Evolutionary conservation across 306 rosid genomes (phyloP).

Genomic region (Cucumis hystrix): DNA sequence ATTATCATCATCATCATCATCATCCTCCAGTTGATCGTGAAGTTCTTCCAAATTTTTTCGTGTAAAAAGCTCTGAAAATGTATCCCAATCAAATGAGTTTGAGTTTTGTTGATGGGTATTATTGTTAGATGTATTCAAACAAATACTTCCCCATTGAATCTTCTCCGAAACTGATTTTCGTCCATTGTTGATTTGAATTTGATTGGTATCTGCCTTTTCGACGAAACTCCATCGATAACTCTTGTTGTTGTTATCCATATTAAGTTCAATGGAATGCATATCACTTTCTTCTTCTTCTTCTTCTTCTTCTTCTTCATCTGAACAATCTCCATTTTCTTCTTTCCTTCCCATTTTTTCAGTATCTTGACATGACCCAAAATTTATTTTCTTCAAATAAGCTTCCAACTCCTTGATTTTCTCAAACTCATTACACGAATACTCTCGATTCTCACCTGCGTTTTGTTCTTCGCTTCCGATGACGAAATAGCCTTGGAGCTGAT

Average conservation of each 20-base stretch:
- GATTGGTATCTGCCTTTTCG: slow-evolving; percentile 31
- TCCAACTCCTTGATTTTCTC: slow-evolving; percentile 55
- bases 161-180: slow-evolving; percentile 61
- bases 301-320: slow-evolving; percentile 35
- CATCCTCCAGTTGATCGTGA: not conserved
- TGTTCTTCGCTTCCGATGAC: slow-evolving; percentile 19
- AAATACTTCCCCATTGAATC: slow-evolving; percentile 87
- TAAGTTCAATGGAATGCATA: slow-evolving; percentile 81
- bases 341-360: not conserved
- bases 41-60: not conserved
- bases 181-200: slow-evolving; percentile 14
- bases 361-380: slow-evolving; percentile 29
- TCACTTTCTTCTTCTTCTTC: slow-evolving; percentile 54
- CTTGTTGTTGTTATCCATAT: slow-evolving; percentile 51
- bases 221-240: slow-evolving; percentile 57
- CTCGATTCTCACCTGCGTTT: slow-evolving; percentile 10
- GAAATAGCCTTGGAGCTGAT: slow-evolving; percentile 48
- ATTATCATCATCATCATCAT: not conserved
- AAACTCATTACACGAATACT: slow-evolving; percentile 17
- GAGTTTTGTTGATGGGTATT: not conserved
- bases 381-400: slow-evolving; percentile 44
- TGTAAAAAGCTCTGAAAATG: slow-evolving; percentile 19
- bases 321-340: slow-evolving; percentile 20
- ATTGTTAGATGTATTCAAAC: slow-evolving; percentile 35
- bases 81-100: slow-evolving; percentile 26